Evolutionary conservation across 352 stramenopile genomes (phyloP).

Genomic region (Globisporangium cystogenes): DNA sequence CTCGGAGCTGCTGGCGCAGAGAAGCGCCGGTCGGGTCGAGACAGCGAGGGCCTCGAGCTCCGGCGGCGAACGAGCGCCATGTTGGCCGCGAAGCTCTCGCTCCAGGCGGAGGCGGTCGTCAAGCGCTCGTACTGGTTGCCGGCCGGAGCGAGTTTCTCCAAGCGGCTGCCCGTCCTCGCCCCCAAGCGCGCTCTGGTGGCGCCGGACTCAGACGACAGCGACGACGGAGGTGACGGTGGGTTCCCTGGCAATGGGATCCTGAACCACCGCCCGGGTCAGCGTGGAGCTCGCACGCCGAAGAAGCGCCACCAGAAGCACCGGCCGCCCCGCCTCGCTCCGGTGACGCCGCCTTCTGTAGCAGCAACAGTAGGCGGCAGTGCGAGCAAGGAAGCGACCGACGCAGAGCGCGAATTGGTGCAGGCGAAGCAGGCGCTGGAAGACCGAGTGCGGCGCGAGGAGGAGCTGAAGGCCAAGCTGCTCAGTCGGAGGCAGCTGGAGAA

Average conservation of each 20-base stretch:
- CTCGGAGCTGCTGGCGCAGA: neutral
- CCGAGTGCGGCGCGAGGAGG: constrained; percentile 28
- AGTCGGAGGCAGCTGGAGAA: constrained; percentile 27
- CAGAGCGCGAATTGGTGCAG: constrained; percentile 4
- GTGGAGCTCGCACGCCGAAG: constrained; percentile 23
- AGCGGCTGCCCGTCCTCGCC: constrained; percentile 32
- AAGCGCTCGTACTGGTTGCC: constrained; percentile 77
- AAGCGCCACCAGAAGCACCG: constrained; percentile 41
- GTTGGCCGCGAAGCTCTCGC: neutral
- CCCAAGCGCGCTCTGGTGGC: constrained; percentile 6
- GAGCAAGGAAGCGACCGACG: neutral
- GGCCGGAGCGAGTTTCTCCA: constrained; percentile 37
- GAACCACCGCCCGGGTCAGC: neutral
- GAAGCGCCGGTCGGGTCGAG: neutral
- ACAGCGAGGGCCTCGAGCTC: neutral
- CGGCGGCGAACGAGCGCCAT: neutral
- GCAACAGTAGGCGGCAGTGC: neutral
- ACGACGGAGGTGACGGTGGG: constrained; percentile 4
- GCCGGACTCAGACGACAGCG: neutral
- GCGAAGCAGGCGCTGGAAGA: constrained; percentile 17
- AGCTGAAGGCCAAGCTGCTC: constrained; percentile 42
- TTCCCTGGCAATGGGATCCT: neutral
- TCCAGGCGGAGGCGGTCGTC: constrained; percentile 8
- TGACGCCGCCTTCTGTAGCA: constrained; percentile 10
- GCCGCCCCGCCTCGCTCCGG: constrained; percentile 31